Evolutionary conservation across 164 flowering plant genomes (phyloP).

Genomic region (Euptelea pleiosperma): DNA sequence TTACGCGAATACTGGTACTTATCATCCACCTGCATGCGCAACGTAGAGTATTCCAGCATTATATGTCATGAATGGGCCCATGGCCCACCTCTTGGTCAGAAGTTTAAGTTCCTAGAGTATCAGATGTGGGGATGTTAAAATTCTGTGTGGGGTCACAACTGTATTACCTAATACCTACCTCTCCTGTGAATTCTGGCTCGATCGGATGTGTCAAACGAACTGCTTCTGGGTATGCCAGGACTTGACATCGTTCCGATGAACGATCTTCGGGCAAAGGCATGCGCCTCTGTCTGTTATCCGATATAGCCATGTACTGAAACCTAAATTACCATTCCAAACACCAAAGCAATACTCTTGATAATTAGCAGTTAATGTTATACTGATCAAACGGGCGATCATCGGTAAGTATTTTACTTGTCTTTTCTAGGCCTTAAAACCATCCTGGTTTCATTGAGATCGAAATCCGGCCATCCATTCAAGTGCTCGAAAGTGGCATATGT

Average conservation of each 20-base stretch:
- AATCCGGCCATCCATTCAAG: slow-evolving; percentile 76
- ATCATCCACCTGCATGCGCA: slow-evolving; percentile 74
- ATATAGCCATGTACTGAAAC: slow-evolving; percentile 82
- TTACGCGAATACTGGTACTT: slow-evolving; percentile 83
- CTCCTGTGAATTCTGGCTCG: slow-evolving; percentile 58
- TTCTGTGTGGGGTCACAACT: too few species aligned
- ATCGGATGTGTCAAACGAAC: slow-evolving; percentile 62
- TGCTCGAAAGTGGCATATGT: slow-evolving; percentile 83
- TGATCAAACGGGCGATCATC: too few species aligned
- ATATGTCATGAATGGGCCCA: too few species aligned
- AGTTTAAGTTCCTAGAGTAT: too few species aligned
- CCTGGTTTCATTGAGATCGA: slow-evolving; percentile 52
- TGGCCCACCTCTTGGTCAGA: too few species aligned
- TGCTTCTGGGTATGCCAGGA: slow-evolving; percentile 76
- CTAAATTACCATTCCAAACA: slow-evolving; percentile 36
- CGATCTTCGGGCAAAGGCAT: slow-evolving; percentile 95
- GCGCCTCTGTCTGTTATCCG: slow-evolving; percentile 63
- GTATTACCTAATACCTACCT: too few species aligned
- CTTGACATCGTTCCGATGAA: slow-evolving; percentile 50
- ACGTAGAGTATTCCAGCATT: too few species aligned
- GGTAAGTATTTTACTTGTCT: slow-evolving; percentile 53
- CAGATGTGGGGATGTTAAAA: too few species aligned
- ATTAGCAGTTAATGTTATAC: too few species aligned
- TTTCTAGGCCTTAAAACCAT: slow-evolving; percentile 79
- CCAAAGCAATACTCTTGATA: too few species aligned